Evolutionary conservation across 2,329 filamentous ascomycete genomes (phyloP).

Genomic region (Colletotrichum spaethianum): DNA sequence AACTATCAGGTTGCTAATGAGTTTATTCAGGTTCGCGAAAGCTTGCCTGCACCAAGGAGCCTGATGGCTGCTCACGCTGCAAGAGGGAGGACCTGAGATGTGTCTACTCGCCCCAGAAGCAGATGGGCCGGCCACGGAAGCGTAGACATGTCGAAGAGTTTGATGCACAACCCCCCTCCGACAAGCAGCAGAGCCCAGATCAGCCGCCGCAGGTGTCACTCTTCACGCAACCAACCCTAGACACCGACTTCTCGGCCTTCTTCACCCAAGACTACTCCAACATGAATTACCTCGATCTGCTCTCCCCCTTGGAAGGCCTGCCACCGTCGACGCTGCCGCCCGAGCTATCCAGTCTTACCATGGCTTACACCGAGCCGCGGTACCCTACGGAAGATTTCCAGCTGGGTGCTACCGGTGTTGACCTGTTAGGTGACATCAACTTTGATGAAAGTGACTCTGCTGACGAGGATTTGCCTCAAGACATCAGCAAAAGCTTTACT

Average conservation of each 20-base stretch:
- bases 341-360: slow-evolving; percentile 20
- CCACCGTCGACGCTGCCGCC: slow-evolving; percentile 27
- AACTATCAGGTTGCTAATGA: slow-evolving; percentile 23
- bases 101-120: slow-evolving; percentile 76
- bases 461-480: slow-evolving; percentile 48
- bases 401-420: slow-evolving; percentile 45
- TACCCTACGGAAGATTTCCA: slow-evolving; percentile 38
- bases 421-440: slow-evolving; percentile 50
- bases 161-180: slow-evolving; percentile 31
- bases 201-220: slow-evolving; percentile 21
- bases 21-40: slow-evolving; percentile 69
- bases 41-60: slow-evolving; percentile 75
- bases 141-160: slow-evolving; percentile 56
- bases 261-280: slow-evolving; percentile 49
- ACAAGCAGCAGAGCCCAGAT: slow-evolving; percentile 8
- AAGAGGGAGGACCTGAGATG: slow-evolving; percentile 69
- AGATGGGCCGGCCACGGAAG: slow-evolving; percentile 76
- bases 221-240: slow-evolving; percentile 43
- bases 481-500: slow-evolving; percentile 43
- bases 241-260: slow-evolving; percentile 52
- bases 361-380: slow-evolving; percentile 37
- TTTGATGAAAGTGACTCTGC: slow-evolving; percentile 51
- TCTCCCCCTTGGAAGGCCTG: slow-evolving; percentile 33
- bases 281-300: slow-evolving; percentile 55
- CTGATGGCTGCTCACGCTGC: slow-evolving; percentile 72